A percentile compares a stretch with the other conserved stretches of the same genome.
Evolutionary conservation across 805 yeast species (phyloP).

Genomic region (Saccharomycopsis sp.): DNA sequence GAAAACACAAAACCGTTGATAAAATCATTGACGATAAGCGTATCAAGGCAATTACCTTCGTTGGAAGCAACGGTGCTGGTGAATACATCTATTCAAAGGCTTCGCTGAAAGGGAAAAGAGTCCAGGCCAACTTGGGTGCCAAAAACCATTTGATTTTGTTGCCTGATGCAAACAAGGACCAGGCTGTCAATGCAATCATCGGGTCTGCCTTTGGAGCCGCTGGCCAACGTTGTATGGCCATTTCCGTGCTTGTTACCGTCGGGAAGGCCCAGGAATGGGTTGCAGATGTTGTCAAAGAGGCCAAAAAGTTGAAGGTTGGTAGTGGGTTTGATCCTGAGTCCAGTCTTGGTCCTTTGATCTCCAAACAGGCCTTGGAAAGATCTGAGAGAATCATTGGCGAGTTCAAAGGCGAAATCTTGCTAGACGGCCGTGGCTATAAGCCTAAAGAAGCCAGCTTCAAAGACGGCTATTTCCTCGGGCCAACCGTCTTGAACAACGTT

Average conservation of each 20-base stretch:
- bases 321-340: conserved; percentile 60
- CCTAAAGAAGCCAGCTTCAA: conserved; percentile 33
- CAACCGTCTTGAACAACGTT: conserved; percentile 57
- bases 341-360: conserved; percentile 69
- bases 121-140: conserved; percentile 73
- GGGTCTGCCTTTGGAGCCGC: conserved; percentile 83
- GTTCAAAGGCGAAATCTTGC: conserved; percentile 43
- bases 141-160: conserved; percentile 69
- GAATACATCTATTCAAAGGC: conserved; percentile 63
- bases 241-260: conserved; percentile 65
- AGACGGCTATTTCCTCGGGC: conserved; percentile 65
- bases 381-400: conserved; percentile 51
- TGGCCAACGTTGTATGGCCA: conserved; percentile 80
- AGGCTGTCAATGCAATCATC: conserved; percentile 56
- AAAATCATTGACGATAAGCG: conserved; percentile 65
- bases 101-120: conserved; percentile 62
- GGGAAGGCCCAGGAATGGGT: conserved; percentile 53
- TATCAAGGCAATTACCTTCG: conserved; percentile 71
- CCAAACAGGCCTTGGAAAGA: conserved; percentile 49
- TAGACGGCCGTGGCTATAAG: conserved; percentile 55
- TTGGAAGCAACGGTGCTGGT: conserved; percentile 76
- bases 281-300: conserved; percentile 48
- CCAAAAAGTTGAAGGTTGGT: conserved; percentile 46
- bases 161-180: conserved; percentile 64
- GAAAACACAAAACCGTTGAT: conserved; percentile 66